phyloP scores from a whole-genome alignment of 1,284 basidiomycete genomes.

The Boletus mariae region DNA sequence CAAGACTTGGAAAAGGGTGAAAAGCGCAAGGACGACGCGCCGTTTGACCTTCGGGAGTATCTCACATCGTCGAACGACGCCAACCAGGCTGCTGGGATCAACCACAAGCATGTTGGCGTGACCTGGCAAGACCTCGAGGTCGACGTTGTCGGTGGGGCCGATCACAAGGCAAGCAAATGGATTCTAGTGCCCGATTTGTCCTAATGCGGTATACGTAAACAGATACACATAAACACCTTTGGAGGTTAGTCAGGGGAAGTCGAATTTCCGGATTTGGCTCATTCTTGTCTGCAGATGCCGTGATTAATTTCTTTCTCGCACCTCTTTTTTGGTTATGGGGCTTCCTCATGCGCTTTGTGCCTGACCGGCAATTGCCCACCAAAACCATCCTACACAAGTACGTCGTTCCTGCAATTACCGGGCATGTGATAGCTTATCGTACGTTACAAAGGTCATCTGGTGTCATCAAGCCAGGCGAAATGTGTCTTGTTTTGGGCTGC shows the following conservation, averaged over 20 bases:
- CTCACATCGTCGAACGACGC: conserved; percentile 67
- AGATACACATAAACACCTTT: conserved; percentile 69
- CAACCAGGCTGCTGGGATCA: conserved; percentile 68
- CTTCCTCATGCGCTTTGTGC: conserved; percentile 52
- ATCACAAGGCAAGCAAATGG: conserved; percentile 47
- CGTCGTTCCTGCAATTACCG: conserved; percentile 25
- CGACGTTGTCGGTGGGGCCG: conserved; percentile 60
- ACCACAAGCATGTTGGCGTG: conserved; percentile 81
- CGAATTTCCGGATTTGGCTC: background rate
- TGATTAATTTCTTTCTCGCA: conserved; percentile 53
- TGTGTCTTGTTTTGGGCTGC: conserved; percentile 68
- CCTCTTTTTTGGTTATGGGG: conserved; percentile 52
- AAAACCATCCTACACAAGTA: conserved; percentile 67
- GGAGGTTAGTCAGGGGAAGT: conserved; percentile 38
- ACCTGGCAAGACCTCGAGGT: conserved; percentile 77
- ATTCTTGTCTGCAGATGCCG: conserved; percentile 46
- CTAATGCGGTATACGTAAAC: background rate
- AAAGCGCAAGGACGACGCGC: conserved; percentile 25
- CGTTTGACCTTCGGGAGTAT: conserved; percentile 75
- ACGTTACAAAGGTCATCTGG: conserved; percentile 58
- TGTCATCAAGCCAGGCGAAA: conserved; percentile 46
- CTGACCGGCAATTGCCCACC: conserved; percentile 49
- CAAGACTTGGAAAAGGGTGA: conserved; percentile 49
- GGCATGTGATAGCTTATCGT: conserved; percentile 20
- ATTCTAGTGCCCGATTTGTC: conserved; percentile 1